Evolutionary conservation across 164 flowering plant species (phyloP).

Genomic region (Litsea cubeba): DNA sequence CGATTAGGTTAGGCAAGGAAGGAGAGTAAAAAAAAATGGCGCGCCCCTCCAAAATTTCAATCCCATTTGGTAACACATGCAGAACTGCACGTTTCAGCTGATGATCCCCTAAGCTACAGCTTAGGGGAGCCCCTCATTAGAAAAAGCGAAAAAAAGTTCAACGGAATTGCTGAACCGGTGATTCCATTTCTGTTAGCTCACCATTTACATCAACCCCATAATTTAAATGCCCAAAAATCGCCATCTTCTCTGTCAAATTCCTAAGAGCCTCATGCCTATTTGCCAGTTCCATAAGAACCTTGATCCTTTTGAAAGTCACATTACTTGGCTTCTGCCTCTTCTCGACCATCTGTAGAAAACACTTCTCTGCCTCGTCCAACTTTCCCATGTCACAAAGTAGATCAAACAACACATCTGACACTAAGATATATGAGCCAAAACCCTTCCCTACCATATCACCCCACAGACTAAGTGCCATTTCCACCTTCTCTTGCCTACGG

Average conservation of each 20-base stretch:
- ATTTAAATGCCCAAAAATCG: constrained; percentile 27
- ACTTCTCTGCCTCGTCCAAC: constrained; percentile 77
- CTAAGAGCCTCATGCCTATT: constrained; percentile 49
- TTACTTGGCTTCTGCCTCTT: constrained; percentile 85
- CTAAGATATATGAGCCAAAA: constrained; percentile 75
- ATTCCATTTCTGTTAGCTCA: neutral
- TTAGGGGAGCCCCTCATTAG: neutral
- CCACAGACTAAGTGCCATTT: constrained; percentile 76
- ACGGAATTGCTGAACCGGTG: neutral
- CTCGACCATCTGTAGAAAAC: constrained; percentile 82
- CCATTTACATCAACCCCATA: neutral
- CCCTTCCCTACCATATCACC: constrained; percentile 85
- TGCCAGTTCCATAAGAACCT: constrained; percentile 89
- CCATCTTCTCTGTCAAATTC: constrained; percentile 60
- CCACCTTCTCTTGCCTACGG: constrained; percentile 72
- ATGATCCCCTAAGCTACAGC: no score
- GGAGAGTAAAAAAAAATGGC: no score
- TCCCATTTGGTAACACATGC: no score
- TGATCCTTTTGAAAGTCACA: constrained; percentile 70
- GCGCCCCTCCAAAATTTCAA: no score
- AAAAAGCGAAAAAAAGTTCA: neutral
- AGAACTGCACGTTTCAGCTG: no score
- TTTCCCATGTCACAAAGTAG: constrained; percentile 85
- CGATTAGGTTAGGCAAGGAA: no score
- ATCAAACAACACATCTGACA: constrained; percentile 85